These are phyloP conservation scores for Pezizomycotina sp. DNA, from an alignment of 2,329 filamentous ascomycete genomes.

Conservation along the genomic window DNA sequence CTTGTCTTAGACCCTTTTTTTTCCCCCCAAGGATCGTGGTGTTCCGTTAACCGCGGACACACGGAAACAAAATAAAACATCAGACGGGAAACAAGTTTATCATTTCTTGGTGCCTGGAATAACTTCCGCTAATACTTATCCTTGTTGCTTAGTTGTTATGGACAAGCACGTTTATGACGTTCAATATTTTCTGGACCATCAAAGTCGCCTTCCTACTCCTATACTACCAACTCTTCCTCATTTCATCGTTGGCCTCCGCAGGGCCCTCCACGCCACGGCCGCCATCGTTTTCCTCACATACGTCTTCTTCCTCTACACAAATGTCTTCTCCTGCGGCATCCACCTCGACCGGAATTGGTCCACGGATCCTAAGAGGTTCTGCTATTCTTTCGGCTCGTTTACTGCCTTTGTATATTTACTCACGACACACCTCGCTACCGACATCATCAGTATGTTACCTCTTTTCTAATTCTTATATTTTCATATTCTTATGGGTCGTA, in stretches of 20 bases:
- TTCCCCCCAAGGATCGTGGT: too few relatives aligned
- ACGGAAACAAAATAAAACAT: too few relatives aligned
- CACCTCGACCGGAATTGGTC: slow-evolving; percentile 13
- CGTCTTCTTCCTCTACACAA: slow-evolving; percentile 12
- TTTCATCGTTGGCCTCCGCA: slow-evolving; percentile 11
- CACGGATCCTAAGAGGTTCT: slow-evolving; percentile 11
- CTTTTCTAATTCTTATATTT: too few relatives aligned
- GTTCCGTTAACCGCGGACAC: too few relatives aligned
- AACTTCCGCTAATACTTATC: too few relatives aligned
- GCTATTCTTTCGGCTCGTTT: slow-evolving; percentile 14
- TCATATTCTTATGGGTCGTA: too few relatives aligned
- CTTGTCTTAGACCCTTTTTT: too few relatives aligned
- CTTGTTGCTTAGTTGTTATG: too few relatives aligned
- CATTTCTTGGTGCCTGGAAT: too few relatives aligned
- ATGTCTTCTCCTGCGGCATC: slow-evolving; percentile 18
- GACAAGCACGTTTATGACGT: slow-evolving; percentile 17
- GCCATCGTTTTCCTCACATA: slow-evolving; percentile 12
- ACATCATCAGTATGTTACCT: too few relatives aligned
- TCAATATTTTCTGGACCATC: slow-evolving; percentile 17
- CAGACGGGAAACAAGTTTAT: too few relatives aligned
- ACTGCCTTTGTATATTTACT: slow-evolving; percentile 13
- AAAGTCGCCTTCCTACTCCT: slow-evolving; percentile 15
- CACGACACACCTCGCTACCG: slow-evolving; percentile 12
- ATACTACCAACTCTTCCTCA: slow-evolving; percentile 15
- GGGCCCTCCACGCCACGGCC: slow-evolving; percentile 11